Conservation (phyloP, 768 basidiomycete genomes). For the Boletellus sp. region DNA sequence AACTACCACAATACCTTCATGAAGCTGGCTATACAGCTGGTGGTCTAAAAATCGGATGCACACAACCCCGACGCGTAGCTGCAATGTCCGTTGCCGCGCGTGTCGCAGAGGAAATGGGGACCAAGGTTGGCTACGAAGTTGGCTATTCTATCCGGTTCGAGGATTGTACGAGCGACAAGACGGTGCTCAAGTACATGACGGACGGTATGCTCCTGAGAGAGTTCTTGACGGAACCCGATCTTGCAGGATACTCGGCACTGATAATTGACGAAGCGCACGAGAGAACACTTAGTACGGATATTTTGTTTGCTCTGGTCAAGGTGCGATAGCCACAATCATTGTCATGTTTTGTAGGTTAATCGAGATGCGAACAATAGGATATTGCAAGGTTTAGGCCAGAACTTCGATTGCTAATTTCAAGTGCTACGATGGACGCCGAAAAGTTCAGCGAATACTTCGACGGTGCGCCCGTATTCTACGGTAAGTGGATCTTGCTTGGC, state of each 20-base stretch:
- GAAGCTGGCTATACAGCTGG: conserved; percentile 92
- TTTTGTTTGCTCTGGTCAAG: conserved; percentile 97
- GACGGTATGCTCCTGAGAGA: conserved; percentile 98
- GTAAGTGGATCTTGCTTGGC: conserved; percentile 40
- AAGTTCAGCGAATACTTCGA: conserved; percentile 99
- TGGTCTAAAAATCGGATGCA: conserved; percentile 84
- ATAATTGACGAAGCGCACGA: conserved; percentile 99
- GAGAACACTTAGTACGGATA: conserved; percentile 95
- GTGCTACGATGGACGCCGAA: conserved; percentile 95
- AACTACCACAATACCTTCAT: conserved; percentile 95
- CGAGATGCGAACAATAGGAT: conserved; percentile 51
- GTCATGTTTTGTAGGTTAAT: conserved; percentile 24
- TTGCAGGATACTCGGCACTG: conserved; percentile 90
- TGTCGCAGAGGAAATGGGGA: conserved; percentile 98
- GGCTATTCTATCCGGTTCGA: conserved; percentile 99
- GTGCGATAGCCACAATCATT: conserved; percentile 46
- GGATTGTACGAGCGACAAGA: conserved; percentile 99
- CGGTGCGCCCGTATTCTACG: conserved; percentile 90
- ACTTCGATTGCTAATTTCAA: conserved; percentile 87
- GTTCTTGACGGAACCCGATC: conserved; percentile 94
- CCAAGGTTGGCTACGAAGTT: conserved; percentile 94
- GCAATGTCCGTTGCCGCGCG: conserved; percentile 99
- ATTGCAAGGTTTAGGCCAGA: conserved; percentile 96
- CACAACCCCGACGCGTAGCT: conserved; percentile 96
- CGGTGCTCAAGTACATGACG: conserved; percentile 98